Evolutionary conservation across 1,284 basidiomycete species (phyloP), one percentile per base, ranked within the genome.

Genomic region (Trametes hirsuta): DNA sequence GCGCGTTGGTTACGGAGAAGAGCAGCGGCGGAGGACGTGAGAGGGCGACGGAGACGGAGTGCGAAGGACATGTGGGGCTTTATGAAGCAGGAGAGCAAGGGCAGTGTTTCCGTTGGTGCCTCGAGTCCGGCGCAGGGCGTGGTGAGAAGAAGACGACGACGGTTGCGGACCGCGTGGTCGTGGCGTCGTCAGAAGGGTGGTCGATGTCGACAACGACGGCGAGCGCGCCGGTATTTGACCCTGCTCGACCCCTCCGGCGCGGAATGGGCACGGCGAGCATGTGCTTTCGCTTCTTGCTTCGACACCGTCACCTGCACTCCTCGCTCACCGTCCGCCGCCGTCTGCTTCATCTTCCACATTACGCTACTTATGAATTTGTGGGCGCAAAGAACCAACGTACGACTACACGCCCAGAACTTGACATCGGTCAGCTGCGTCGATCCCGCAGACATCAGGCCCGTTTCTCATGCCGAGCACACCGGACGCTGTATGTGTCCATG

Each of bases 1-100:
- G 59, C 50, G 56, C 64, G 61, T 34, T 42, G 36, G 35, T 21
- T 58, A 53, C 64, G 64, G 30, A 63, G 59, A 21, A 55, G 37
- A 37, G 60, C 52, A 21, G 61, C 45, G 39, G 61, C 25, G 15
- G 61, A 39, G 40, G 63, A 45, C 21, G 61, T 52, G 52, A 62
- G 53, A 53, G 64, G 58, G 46, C 55, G 46, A 24, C 59, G 64
- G 56, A 63, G 53, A 40, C 56, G 41, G 46, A 47, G 46, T 39
- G 60, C 25, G 42, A 49, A 22, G 25, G 48, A 39, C 56, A 58
- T 58, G 44, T 25, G 48, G 49, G 45, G 37, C 52, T 53, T 5
- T 53, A 46, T 30, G 52, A 12, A 53, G 52, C 6, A 41, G 22
- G 5, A 18, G 11, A 14, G 5, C 21, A n/a, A 22, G n/a, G 42